Percentiles rank a stretch among this genome's conserved stretches.
Conservation (phyloP, 495 filamentous ascomycete genomes). For the Lepidopterella palustris region DNA sequence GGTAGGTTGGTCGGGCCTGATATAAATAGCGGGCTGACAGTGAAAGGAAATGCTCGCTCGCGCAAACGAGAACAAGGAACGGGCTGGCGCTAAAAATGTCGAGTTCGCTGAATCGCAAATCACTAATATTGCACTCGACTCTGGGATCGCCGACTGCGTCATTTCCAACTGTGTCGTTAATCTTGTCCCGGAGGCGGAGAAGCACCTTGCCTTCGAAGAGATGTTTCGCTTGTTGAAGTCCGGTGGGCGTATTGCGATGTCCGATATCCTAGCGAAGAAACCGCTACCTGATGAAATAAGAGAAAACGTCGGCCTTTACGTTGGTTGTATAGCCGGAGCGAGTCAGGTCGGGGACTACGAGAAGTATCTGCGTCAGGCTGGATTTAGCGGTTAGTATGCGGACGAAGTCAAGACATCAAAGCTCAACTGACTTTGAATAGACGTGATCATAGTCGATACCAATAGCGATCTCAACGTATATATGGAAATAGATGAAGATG, state of each 20-base stretch:
- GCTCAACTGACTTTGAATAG: no score
- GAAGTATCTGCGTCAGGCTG: slow-evolving; percentile 45
- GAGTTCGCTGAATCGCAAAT: slow-evolving; percentile 50
- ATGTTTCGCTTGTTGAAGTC: slow-evolving; percentile 56
- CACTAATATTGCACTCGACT: slow-evolving; percentile 42
- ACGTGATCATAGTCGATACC: slow-evolving; percentile 49
- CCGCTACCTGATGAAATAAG: slow-evolving; percentile 45
- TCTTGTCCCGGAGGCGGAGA: slow-evolving; percentile 53
- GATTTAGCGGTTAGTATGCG: slow-evolving; percentile 46
- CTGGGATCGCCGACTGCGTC: slow-evolving; percentile 47
- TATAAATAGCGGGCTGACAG: slow-evolving; percentile 1
- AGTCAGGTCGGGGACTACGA: slow-evolving; percentile 51
- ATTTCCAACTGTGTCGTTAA: slow-evolving; percentile 64
- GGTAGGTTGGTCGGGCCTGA: slow-evolving; percentile 28
- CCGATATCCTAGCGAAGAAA: slow-evolving; percentile 56
- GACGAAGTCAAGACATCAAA: slow-evolving; percentile 6
- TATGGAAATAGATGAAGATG: slow-evolving; percentile 16
- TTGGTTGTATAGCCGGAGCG: slow-evolving; percentile 57
- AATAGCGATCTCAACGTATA: slow-evolving; percentile 55
- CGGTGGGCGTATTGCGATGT: slow-evolving; percentile 56
- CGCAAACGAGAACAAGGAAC: slow-evolving; percentile 41
- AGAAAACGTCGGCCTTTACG: slow-evolving; percentile 47
- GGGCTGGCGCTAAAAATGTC: slow-evolving; percentile 38
- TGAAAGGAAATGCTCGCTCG: slow-evolving; percentile 52
- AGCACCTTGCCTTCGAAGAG: slow-evolving; percentile 52